Base-by-base conservation (phyloP, 108 stramenopile species). In the Nitzschia sp. region DNA sequence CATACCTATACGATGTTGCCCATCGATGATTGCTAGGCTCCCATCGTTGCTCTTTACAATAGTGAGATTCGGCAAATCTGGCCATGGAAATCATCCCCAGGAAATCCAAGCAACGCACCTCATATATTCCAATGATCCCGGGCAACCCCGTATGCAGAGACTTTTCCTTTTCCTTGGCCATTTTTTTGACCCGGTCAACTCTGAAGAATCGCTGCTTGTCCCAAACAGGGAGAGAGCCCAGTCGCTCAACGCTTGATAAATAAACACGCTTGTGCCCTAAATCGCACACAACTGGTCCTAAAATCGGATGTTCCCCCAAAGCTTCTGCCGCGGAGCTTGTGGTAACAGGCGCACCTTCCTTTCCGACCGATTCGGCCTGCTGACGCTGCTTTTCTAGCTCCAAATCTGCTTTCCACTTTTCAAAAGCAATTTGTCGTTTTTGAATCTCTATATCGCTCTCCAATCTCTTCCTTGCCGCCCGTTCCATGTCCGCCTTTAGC, bases 1-100 rank as follows among this genome's bases (percentile, higher is more conserved):
- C 87, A 91, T 92, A 19, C 92, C 95, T 3, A 93, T 81, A 26
- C 95, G 85, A 64, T 96, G 95, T 74, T 96, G 95, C 23, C 95
- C 95, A 72, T 96, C 95, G 46, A 96, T 56, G 62, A 96, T 87
- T 11, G 59, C 68, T 1, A 92, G 70, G 25, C 62, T 76, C 0
- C 94, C 94, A 45, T 84, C 69, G 38, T 63, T 55, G 24, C 85
- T 83, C 70, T 83, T 46, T 30, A 30, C 27, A 46, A 47, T 31
- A n/a, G 38, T 29, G 11, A 29, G 48, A 72, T 31, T 5, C 30
- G 53, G 30, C 42, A 13, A 23, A 28, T 30, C 5, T 19, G 32
- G 29, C 3, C 25, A 33, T 32, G 1, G 1, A 13, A 5, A 1
- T 38, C 5, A 30, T 17, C 1, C 18, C 29, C 54, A n/a, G 0